phyloP scores from a whole-genome alignment of 2,329 filamentous ascomycete genomes.

The Ophiocordyceps camponoti-saundersi region DNA sequence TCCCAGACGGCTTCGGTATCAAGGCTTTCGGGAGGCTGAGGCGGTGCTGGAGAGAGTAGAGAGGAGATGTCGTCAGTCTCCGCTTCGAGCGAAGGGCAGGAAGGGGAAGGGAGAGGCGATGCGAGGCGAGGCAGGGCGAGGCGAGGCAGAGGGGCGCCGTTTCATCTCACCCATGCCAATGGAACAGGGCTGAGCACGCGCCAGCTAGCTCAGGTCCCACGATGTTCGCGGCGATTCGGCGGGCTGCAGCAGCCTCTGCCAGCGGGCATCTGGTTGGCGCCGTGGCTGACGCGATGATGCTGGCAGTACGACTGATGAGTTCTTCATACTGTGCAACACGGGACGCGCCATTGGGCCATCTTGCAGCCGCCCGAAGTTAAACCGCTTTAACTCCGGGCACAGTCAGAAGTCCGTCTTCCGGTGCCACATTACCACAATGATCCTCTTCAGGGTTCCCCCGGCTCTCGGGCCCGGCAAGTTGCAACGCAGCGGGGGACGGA shows the following conservation, averaged over 20 bases:
- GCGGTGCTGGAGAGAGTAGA: slow-evolving; percentile 30
- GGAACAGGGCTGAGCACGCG: neutral
- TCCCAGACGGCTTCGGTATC: slow-evolving; percentile 33
- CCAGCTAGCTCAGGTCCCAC: too few species aligned
- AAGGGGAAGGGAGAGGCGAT: neutral
- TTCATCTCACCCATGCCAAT: neutral
- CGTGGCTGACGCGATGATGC: neutral
- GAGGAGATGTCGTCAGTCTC: neutral
- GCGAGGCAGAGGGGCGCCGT: neutral
- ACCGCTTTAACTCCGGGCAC: too few species aligned
- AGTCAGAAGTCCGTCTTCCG: too few species aligned
- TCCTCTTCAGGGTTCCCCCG: too few species aligned
- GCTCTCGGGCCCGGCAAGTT: too few species aligned
- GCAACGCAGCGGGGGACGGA: too few species aligned
- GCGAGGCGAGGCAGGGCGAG: neutral
- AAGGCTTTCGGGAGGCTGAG: slow-evolving; percentile 36
- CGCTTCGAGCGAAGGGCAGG: neutral
- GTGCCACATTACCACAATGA: too few species aligned
- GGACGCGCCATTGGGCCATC: too few species aligned
- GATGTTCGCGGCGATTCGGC: neutral
- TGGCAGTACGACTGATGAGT: too few species aligned
- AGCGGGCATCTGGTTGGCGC: neutral
- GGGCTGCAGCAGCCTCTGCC: neutral
- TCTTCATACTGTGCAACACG: too few species aligned
- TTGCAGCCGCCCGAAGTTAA: too few species aligned